These are phyloP conservation scores for Trichoderma semiorbis DNA, from an alignment of 2,329 filamentous ascomycete species.

Conservation along the genomic window DNA sequence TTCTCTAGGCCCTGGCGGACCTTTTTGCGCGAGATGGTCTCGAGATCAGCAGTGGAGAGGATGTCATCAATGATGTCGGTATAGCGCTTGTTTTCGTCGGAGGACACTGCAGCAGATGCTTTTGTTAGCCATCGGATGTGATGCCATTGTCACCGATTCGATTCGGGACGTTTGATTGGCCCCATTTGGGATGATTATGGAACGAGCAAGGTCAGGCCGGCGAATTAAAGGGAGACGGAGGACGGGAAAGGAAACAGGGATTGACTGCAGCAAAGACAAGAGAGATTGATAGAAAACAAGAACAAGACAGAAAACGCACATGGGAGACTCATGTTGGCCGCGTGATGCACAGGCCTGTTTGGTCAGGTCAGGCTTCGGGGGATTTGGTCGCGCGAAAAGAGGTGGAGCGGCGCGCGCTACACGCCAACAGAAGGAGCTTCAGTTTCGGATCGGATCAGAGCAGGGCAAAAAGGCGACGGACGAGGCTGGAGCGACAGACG, in stretches of 20 bases:
- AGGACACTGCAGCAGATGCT: constrained; percentile 40
- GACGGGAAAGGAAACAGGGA: background rate
- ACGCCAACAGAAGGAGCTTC: constrained; percentile 5
- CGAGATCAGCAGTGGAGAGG: constrained; percentile 54
- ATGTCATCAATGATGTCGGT: constrained; percentile 59
- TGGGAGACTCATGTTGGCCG: constrained; percentile 25
- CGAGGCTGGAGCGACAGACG: background rate
- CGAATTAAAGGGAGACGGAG: background rate
- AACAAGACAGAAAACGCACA: constrained; percentile 21
- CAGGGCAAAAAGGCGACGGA: background rate
- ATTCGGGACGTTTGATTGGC: background rate
- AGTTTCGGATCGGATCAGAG: background rate
- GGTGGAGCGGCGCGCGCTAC: constrained; percentile 15
- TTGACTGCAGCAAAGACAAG: background rate
- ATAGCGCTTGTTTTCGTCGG: constrained; percentile 50
- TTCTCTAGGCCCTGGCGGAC: constrained; percentile 55
- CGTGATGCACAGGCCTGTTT: background rate
- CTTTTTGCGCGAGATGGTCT: constrained; percentile 62
- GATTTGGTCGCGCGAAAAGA: constrained; percentile 3
- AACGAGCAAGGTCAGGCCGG: background rate
- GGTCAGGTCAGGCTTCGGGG: background rate
- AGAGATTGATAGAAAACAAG: background rate
- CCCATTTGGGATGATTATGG: background rate
- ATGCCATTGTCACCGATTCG: background rate
- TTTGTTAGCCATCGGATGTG: background rate